A percentile compares a stretch with the other conserved stretches of the same genome.
Conservation (phyloP, 257 asterid genomes). For the Solanum chiquidenum region DNA sequence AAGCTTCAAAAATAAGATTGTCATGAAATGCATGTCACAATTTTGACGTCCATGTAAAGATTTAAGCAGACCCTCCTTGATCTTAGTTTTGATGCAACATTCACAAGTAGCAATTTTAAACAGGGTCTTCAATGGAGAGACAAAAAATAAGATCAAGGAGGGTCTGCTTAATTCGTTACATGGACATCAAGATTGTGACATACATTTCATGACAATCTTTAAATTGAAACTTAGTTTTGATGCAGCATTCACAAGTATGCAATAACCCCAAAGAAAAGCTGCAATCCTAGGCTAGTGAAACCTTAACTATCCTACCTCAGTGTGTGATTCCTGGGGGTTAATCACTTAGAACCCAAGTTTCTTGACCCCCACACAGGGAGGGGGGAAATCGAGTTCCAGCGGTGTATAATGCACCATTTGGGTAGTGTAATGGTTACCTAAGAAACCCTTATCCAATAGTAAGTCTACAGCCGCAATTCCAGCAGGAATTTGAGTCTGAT, state of each 20-base stretch:
- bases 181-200: not conserved
- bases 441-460: not conserved
- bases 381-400: not conserved
- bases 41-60: not conserved
- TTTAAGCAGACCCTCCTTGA: not conserved
- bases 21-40: not conserved
- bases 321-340: not conserved
- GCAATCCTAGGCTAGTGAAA: not conserved
- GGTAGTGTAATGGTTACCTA: not conserved
- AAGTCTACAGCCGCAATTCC: not conserved
- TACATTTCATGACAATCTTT: not conserved
- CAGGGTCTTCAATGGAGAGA: not conserved
- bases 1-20: not conserved
- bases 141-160: not conserved
- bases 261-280: not conserved
- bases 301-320: not conserved
- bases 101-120: not conserved
- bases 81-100: not conserved
- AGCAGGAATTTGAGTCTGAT: not conserved
- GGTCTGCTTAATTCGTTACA: not conserved
- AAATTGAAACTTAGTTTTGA: not conserved
- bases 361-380: not conserved
- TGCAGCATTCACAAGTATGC: not conserved
- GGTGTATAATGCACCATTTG: not conserved
- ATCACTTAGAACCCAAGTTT: not conserved